These are phyloP conservation scores for Solanum paucissectum DNA, from an alignment of 257 asterid genomes.

Conservation along the genomic window DNA sequence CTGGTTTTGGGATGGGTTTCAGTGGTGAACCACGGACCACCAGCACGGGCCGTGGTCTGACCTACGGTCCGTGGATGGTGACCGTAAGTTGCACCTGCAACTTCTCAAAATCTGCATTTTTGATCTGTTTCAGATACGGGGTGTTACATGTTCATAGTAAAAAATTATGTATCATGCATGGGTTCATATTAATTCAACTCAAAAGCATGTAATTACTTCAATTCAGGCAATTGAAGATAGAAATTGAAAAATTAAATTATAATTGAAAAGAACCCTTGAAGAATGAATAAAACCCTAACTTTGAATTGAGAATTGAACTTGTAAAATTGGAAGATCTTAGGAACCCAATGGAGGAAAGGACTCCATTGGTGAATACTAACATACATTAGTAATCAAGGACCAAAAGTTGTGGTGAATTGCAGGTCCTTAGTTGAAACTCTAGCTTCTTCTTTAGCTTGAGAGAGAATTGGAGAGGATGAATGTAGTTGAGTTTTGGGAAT, in stretches of 20 bases:
- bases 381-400: not conserved
- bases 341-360: not conserved
- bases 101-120: no score
- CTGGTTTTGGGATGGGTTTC: no score
- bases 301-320: not conserved
- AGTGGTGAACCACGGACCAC: no score
- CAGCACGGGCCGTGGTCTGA: no score
- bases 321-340: not conserved
- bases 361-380: not conserved
- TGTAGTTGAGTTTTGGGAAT: not conserved
- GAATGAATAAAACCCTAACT: no score
- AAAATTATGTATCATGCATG: not conserved
- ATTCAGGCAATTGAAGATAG: not conserved
- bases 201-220: not conserved
- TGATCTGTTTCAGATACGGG: no score
- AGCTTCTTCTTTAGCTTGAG: not conserved
- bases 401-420: not conserved
- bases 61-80: no score
- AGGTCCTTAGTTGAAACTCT: not conserved
- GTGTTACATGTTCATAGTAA: not conserved
- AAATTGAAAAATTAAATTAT: no score
- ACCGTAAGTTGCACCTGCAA: no score
- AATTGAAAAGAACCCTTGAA: not conserved
- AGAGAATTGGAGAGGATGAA: not conserved
- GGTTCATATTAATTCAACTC: no score